Percentiles rank a stretch among this genome's conserved stretches.
Conservation (phyloP, 169 alveolate species). For the Plasmodium malariae region DNA sequence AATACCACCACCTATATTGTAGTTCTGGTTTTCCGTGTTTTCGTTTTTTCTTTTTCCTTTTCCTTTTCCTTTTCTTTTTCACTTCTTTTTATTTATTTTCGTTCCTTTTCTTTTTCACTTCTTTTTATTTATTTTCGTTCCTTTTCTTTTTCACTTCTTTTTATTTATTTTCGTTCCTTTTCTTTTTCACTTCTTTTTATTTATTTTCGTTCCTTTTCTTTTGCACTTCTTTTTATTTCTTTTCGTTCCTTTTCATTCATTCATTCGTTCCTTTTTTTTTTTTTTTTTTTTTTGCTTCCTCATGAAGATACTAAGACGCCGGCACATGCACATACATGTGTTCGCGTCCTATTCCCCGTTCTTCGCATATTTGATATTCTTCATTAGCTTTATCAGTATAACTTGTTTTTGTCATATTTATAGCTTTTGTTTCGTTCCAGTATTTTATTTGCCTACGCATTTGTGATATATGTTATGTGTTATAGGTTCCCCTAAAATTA, state of each 20-base stretch:
- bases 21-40: not conserved
- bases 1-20: slow-evolving; percentile 70
- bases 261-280: not conserved
- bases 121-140: not conserved
- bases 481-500: too few relatives aligned
- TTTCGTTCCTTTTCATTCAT: not conserved
- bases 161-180: not conserved
- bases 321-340: not conserved
- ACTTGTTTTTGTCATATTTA: too few relatives aligned
- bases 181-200: not conserved
- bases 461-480: too few relatives aligned
- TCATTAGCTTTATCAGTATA: too few relatives aligned
- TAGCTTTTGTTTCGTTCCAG: too few relatives aligned
- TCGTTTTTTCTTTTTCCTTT: not conserved
- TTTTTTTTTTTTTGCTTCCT: not conserved
- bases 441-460: too few relatives aligned
- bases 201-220: not conserved
- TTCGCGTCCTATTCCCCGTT: too few relatives aligned
- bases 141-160: not conserved
- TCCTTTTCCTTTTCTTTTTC: not conserved
- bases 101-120: not conserved
- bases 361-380: too few relatives aligned
- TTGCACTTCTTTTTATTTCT: not conserved
- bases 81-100: not conserved
- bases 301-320: not conserved